Percentiles rank a stretch among this genome's conserved stretches.
These are phyloP conservation scores for Suhomyces bolitotheri DNA, from an alignment of 1,139 yeast species.

Conservation along the genomic window DNA sequence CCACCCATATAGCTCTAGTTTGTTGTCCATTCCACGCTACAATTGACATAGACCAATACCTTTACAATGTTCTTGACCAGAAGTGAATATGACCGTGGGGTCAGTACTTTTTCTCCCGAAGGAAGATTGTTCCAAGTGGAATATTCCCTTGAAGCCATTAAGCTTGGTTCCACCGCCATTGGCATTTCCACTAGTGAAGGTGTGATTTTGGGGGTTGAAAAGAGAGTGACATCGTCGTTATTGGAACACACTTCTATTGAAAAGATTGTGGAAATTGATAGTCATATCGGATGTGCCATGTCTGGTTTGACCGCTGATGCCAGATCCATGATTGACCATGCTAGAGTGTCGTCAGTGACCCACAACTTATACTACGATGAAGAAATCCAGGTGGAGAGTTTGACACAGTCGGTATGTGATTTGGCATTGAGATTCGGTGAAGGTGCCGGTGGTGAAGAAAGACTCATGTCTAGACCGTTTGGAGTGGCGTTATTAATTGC, in stretches of 20 bases:
- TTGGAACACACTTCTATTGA: constrained; percentile 93
- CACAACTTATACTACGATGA: constrained; percentile 92
- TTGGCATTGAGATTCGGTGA: constrained; percentile 96
- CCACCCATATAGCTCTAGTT: constrained; percentile 1
- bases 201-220: constrained; percentile 93
- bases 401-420: constrained; percentile 96
- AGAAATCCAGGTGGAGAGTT: constrained; percentile 86
- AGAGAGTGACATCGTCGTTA: constrained; percentile 90
- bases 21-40: background rate
- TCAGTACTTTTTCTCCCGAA: constrained; percentile 97
- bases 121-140: constrained; percentile 98
- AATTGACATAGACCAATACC: constrained; percentile 2
- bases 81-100: constrained; percentile 99
- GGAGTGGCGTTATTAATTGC: constrained; percentile 98
- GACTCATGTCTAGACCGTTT: constrained; percentile 97
- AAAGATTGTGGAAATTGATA: constrained; percentile 92
- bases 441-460: constrained; percentile 96
- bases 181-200: constrained; percentile 98
- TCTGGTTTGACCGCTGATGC: constrained; percentile 99
- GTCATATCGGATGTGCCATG: constrained; percentile 98
- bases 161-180: constrained; percentile 94
- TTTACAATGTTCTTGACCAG: constrained; percentile 85
- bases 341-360: constrained; percentile 86
- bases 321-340: constrained; percentile 97
- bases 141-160: constrained; percentile 96